A percentile compares a stretch with the other conserved stretches of the same genome.
Evolutionary conservation across 805 yeast species (phyloP).

Genomic region (Danielia reshetovae): DNA sequence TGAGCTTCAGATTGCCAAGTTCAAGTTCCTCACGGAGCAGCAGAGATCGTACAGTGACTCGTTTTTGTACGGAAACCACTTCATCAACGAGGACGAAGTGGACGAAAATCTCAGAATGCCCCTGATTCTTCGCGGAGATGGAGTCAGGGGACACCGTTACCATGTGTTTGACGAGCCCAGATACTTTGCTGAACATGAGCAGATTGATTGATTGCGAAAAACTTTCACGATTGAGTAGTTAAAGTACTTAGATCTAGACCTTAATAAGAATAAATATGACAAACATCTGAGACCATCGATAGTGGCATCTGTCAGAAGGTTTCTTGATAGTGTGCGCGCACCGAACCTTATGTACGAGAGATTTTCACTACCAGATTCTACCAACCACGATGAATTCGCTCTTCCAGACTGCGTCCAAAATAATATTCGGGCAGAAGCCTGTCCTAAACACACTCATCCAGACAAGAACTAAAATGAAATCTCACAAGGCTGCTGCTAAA

Average conservation of each 20-base stretch:
- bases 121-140: slow-evolving; percentile 73
- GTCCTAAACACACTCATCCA: slow-evolving; percentile 27
- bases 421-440: slow-evolving; percentile 18
- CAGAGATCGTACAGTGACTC: slow-evolving; percentile 29
- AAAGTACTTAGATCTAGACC: too few species aligned
- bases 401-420: slow-evolving; percentile 14
- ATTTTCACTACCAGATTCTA: too few species aligned
- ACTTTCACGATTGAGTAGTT: too few species aligned
- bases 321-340: too few species aligned
- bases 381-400: slow-evolving; percentile 17
- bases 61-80: slow-evolving; percentile 51
- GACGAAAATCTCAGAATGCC: slow-evolving; percentile 74
- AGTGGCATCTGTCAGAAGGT: too few species aligned
- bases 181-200: slow-evolving; percentile 58
- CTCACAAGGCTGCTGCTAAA: slow-evolving; percentile 84
- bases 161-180: slow-evolving; percentile 96
- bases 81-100: slow-evolving; percentile 53
- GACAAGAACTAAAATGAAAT: slow-evolving; percentile 53
- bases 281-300: too few species aligned
- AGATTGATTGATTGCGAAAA: too few species aligned
- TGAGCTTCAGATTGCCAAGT: slow-evolving; percentile 92
- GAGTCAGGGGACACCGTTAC: slow-evolving; percentile 88
- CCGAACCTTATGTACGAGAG: too few species aligned
- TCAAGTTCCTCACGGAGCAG: slow-evolving; percentile 51
- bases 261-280: too few species aligned